Conservation (phyloP, 495 filamentous ascomycete species). For the Daldinia childiae region DNA sequence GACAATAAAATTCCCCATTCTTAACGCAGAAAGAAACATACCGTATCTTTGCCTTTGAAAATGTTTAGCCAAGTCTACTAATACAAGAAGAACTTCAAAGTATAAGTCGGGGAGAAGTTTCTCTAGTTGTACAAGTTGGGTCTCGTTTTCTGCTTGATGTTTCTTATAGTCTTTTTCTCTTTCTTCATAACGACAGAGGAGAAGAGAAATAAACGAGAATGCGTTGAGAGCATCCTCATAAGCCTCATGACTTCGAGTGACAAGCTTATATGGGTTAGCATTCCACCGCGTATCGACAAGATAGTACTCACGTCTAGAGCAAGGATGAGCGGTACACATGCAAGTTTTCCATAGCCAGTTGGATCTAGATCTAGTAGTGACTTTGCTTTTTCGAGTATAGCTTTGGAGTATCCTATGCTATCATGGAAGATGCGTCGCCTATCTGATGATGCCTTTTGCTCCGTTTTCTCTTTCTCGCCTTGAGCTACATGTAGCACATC, state of each 20-base stretch:
- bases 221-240: neutral
- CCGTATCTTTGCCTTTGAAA: neutral
- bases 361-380: neutral
- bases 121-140: neutral
- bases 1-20: neutral
- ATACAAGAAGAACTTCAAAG: neutral
- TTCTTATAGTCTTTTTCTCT: neutral
- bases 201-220: neutral
- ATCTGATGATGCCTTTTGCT: neutral
- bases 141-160: neutral
- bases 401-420: neutral
- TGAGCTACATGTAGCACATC: neutral
- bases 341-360: neutral
- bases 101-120: neutral
- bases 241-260: neutral
- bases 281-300: neutral
- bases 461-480: neutral
- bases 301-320: neutral
- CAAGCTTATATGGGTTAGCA: neutral
- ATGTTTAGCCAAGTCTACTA: neutral
- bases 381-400: neutral
- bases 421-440: neutral
- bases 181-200: neutral
- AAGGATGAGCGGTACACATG: neutral
- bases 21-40: neutral